Evolutionary conservation across 805 yeast genomes (phyloP), one percentile per base, ranked within the genome.

Genomic region (Metschnikowia kunwiensis): DNA sequence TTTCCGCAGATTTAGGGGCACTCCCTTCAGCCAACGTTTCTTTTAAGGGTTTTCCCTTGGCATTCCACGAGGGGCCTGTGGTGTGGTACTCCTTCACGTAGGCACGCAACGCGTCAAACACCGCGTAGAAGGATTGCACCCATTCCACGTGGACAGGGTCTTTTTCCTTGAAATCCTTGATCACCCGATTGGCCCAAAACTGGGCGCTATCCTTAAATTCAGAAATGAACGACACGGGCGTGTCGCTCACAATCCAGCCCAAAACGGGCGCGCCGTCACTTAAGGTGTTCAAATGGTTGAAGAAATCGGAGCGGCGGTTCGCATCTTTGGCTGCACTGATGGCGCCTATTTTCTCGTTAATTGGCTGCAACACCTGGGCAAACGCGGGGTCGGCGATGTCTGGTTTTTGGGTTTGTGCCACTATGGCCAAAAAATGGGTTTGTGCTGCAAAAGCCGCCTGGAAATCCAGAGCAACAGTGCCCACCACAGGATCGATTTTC

Each of bases 201-300:
- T 83, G 91, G 23, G 96, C 85, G 14, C 94, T 78, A 55, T 93
- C 98, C 56, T 82, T 85, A 63, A 80, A 85, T 47, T 89, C 96
- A 3, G 83, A 77, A 38, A 93, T 74, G 46, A 72, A 75, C 0
- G 86, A 77, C 11, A 83, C 77, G 1, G 97, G 96, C 4, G 86
- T 78, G 3, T 72, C 77, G 5, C 77, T 75, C 13, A 86, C 78
- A 44, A 91, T 75, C 99, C 99, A 93, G 16, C 95, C 95, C 36
- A 89, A 69, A 5, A 85, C 86, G 8, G 96, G 88, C 7, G 84
- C 77, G 32, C 96, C 97, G 57, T 93, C 97, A 17, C 88, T 77
- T 27, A 93, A 72, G 2, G 97, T 76, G 50, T 82, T 86, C 60
- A 93, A 72, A 55, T 85, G 86, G 52, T 85, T 77, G 57, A 71